These are phyloP conservation scores for Tanacetum coccineum DNA, from an alignment of 129 eudicot species.

Conservation along the genomic window DNA sequence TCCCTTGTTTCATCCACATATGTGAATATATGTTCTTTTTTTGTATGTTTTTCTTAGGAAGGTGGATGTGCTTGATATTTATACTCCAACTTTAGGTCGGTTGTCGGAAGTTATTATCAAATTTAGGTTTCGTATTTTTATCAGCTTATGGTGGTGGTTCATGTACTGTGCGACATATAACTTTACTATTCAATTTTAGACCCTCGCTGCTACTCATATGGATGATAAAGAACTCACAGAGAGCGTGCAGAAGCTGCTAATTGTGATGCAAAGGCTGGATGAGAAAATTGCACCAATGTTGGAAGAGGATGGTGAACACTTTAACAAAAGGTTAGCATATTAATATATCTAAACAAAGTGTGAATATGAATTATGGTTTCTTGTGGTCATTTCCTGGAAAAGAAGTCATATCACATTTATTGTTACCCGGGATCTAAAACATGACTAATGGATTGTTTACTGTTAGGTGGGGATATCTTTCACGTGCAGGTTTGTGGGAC, in stretches of 20 bases:
- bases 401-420: constrained; percentile 4
- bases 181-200: constrained; percentile 31
- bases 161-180: neutral
- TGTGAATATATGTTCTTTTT: too few species aligned
- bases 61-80: too few species aligned
- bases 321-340: constrained; percentile 62
- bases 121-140: too few species aligned
- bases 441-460: constrained; percentile 13
- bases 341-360: neutral
- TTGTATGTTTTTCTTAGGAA: too few species aligned
- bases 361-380: neutral
- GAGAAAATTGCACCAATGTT: constrained; percentile 78
- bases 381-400: neutral
- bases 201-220: constrained; percentile 91
- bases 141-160: too few species aligned
- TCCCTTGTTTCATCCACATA: too few species aligned
- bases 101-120: too few species aligned
- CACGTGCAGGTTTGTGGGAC: constrained; percentile 98
- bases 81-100: too few species aligned
- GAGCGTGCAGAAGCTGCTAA: constrained; percentile 82
- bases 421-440: neutral
- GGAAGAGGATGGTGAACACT: constrained; percentile 88
- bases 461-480: constrained; percentile 95
- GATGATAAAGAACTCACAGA: constrained; percentile 84
- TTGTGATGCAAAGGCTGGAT: constrained; percentile 93